Evolutionary conservation across 2,329 filamentous ascomycete genomes (phyloP), one percentile per base, ranked within the genome.

Genomic region (Paecilomyces formosus): DNA sequence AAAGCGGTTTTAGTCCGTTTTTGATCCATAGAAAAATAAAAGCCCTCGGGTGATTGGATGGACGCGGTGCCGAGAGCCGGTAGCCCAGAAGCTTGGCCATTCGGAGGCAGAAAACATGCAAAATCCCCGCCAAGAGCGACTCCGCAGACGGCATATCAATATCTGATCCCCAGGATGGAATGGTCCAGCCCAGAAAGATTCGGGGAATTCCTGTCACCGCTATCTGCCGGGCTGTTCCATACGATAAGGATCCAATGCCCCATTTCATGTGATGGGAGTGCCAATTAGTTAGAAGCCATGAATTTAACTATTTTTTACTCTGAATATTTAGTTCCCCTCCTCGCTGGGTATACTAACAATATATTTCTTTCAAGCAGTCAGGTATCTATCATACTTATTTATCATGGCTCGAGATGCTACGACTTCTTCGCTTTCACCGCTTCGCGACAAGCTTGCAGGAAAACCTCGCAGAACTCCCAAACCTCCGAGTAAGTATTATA

Each of bases 401-500:
- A 45, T 18, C 15, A 9, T 45, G 15, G 3, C 15, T 45, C 39
- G 2, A 18, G n/a, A 45, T 9, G 39, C 39, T 45, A 45, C n/a
- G 39, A 22, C 28, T 59, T 56, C 26, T 65, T 59, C 22, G 67
- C 63, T 9, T 65, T 59, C 24, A 68, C 63, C 7, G 75, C 78
- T 58, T 73, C 70, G 54, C 67, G 68, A 62, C 79, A 82, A 2
- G 81, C 82, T 49, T 73, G 66, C 5, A 75, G 67, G 64, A 86
- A 85, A 13, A 84, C 74, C 31, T 74, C 72, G 55, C 77, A 80
- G 68, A 90, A 90, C 15, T 74, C 71, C 76, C 76, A 85, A 6
- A 92, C 86, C 65, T 96, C 92, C 60, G 81, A 79, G 70, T 89
- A 95, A 0, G 83, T 85, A 67, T 93, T 93, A 74, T 96, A 96